A percentile compares a stretch with the other conserved stretches of the same genome.
phyloP scores from a whole-genome alignment of 1,284 basidiomycete genomes.

The Boletus austroedulis region DNA sequence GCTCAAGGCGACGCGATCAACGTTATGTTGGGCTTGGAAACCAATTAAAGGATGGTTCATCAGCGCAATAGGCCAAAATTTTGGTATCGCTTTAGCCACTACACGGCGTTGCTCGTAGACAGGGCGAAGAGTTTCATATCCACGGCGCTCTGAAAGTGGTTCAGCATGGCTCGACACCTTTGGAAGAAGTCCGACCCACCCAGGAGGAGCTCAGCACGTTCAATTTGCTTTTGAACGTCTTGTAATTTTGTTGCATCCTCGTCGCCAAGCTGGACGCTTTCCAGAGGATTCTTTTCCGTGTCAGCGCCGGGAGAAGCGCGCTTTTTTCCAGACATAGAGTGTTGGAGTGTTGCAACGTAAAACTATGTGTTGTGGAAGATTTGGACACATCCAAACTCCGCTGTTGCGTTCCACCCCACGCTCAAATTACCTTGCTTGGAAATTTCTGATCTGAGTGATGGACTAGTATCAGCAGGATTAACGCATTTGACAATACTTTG shows the following conservation, averaged over 20 bases:
- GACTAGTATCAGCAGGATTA: no score
- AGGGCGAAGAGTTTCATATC: conserved; percentile 53
- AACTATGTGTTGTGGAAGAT: conserved; percentile 14
- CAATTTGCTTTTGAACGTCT: conserved; percentile 59
- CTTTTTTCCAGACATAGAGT: conserved; percentile 55
- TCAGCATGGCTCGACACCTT: conserved; percentile 7
- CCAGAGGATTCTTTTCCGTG: conserved; percentile 62
- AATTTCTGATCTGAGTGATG: no score
- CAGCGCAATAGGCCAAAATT: conserved; percentile 78
- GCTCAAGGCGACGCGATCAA: conserved; percentile 70
- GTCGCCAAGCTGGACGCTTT: conserved; percentile 62
- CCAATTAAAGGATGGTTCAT: conserved; percentile 64
- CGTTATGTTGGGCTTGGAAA: conserved; percentile 61
- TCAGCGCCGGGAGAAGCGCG: conserved; percentile 72
- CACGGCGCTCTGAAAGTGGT: conserved; percentile 54
- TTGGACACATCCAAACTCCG: conserved; percentile 34
- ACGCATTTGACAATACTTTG: no score
- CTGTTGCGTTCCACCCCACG: conserved; percentile 14
- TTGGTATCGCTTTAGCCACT: conserved; percentile 60
- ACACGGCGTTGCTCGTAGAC: conserved; percentile 68
- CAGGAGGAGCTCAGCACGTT: conserved; percentile 63
- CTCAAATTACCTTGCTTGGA: conserved; percentile 13
- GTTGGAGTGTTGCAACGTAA: conserved; percentile 6
- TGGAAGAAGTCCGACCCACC: conserved; percentile 47
- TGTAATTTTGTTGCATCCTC: conserved; percentile 67